phyloP scores from a whole-genome alignment of 768 basidiomycete genomes.

The Rhizopogon sp. region DNA sequence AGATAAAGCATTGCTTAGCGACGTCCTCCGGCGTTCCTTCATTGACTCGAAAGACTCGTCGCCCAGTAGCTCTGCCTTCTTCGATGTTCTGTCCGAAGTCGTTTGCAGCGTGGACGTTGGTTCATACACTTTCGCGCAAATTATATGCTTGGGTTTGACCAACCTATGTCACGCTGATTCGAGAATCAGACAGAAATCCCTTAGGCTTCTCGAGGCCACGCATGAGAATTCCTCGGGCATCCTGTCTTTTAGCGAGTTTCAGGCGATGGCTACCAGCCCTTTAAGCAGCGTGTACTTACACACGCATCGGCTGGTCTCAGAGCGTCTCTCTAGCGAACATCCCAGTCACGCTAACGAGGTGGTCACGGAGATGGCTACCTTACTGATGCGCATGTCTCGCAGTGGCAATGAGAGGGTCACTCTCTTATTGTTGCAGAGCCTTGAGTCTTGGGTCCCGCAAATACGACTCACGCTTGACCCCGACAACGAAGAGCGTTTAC shows the following conservation, averaged over 20 bases:
- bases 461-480: slow-evolving; percentile 56
- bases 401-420: slow-evolving; percentile 43
- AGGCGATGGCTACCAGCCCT: slow-evolving; percentile 65
- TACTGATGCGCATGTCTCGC: slow-evolving; percentile 62
- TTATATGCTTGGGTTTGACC: slow-evolving; percentile 71
- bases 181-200: slow-evolving; percentile 67
- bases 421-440: slow-evolving; percentile 66
- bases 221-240: slow-evolving; percentile 67
- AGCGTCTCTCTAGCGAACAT: slow-evolving; percentile 75
- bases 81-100: slow-evolving; percentile 72
- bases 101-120: slow-evolving; percentile 50
- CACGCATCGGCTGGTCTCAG: slow-evolving; percentile 73
- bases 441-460: slow-evolving; percentile 81
- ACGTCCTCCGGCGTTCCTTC: slow-evolving; percentile 65
- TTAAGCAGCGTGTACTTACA: slow-evolving; percentile 75
- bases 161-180: slow-evolving; percentile 75
- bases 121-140: slow-evolving; percentile 68
- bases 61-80: slow-evolving; percentile 62
- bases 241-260: slow-evolving; percentile 65
- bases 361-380: slow-evolving; percentile 63
- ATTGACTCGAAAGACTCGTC: slow-evolving; percentile 49
- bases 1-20: slow-evolving; percentile 55
- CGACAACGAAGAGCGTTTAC: slow-evolving; percentile 37
- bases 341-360: slow-evolving; percentile 60
- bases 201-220: slow-evolving; percentile 69